Conservation (phyloP, 805 yeast species). For the Pichia sporocuriosa region DNA sequence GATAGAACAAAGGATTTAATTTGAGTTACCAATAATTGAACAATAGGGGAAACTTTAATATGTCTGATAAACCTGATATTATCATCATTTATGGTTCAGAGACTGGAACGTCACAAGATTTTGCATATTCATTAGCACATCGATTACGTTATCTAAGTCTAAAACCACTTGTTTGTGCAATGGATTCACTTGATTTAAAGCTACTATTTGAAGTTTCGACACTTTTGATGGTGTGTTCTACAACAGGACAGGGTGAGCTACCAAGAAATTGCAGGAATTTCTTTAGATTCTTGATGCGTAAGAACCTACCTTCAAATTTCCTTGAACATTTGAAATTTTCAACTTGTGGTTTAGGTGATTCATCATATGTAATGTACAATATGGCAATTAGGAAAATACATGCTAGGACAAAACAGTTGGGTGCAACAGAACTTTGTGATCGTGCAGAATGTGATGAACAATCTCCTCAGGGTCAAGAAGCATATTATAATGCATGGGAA, state of each 20-base stretch:
- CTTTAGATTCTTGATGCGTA: conserved; percentile 67
- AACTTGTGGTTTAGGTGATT: conserved; percentile 88
- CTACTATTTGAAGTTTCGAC: conserved; percentile 42
- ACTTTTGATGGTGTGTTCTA: conserved; percentile 46
- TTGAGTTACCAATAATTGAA: no score
- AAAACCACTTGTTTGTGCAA: conserved; percentile 39
- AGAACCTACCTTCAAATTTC: conserved; percentile 52
- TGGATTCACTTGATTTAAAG: conserved; percentile 57
- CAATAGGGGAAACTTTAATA: not conserved
- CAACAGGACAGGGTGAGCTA: conserved; percentile 93
- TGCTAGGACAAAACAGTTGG: conserved; percentile 69
- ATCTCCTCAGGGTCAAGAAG: conserved; percentile 69
- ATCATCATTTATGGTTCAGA: conserved; percentile 80
- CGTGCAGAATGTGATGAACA: conserved; percentile 90
- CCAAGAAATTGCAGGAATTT: conserved; percentile 71
- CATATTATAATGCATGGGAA: conserved; percentile 73
- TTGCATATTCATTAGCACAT: conserved; percentile 57
- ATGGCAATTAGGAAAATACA: conserved; percentile 84
- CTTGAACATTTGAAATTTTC: conserved; percentile 58
- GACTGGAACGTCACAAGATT: conserved; percentile 86
- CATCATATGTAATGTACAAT: conserved; percentile 83
- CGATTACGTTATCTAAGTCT: conserved; percentile 49
- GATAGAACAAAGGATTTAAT: no score
- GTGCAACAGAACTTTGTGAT: conserved; percentile 63
- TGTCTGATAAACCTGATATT: not conserved